These are phyloP conservation scores for Craterostigma plantagineum DNA, from an alignment of 257 asterid genomes.

Conservation along the genomic window DNA sequence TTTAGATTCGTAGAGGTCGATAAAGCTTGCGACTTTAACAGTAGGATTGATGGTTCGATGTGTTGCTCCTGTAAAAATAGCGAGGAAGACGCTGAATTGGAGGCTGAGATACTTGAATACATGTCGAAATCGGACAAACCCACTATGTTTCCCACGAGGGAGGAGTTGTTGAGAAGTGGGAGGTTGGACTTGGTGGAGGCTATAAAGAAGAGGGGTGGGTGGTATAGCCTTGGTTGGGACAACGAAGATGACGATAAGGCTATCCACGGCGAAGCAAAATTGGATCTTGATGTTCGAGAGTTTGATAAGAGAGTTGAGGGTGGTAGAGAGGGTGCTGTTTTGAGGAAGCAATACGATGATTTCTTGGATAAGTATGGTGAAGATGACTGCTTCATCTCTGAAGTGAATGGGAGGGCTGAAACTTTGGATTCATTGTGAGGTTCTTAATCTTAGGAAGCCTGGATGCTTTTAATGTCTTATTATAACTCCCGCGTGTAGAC, in stretches of 20 bases:
- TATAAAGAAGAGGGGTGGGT: conserved; percentile 58
- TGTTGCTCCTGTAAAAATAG: conserved; percentile 23
- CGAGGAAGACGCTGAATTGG: conserved; percentile 56
- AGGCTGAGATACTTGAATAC: conserved; percentile 58
- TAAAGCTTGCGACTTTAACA: conserved; percentile 7
- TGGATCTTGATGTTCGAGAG: conserved; percentile 30
- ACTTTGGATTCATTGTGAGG: conserved; percentile 13
- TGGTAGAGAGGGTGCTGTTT: conserved; percentile 21
- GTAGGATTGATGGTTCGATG: conserved; percentile 16
- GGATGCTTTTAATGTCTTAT: no score
- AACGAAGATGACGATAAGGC: conserved; percentile 18
- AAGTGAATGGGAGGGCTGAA: conserved; percentile 9
- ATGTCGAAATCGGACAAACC: conserved; percentile 77
- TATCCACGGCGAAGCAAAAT: conserved; percentile 6
- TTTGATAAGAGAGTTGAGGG: conserved; percentile 27
- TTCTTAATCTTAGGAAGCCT: no score
- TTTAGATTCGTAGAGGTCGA: conserved; percentile 18
- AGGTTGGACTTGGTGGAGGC: conserved; percentile 71
- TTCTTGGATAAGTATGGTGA: conserved; percentile 7
- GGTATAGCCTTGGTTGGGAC: conserved; percentile 85
- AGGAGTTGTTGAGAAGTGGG: conserved; percentile 51
- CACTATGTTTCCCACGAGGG: conserved; percentile 46
- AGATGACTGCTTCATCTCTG: conserved; percentile 11
- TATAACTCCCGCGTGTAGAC: no score
- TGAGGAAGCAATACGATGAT: conserved; percentile 7